Percentiles rank a stretch among this genome's conserved stretches.
phyloP scores from a whole-genome alignment of 139 green algal genomes.

The Zygnema circumcarinatum region DNA sequence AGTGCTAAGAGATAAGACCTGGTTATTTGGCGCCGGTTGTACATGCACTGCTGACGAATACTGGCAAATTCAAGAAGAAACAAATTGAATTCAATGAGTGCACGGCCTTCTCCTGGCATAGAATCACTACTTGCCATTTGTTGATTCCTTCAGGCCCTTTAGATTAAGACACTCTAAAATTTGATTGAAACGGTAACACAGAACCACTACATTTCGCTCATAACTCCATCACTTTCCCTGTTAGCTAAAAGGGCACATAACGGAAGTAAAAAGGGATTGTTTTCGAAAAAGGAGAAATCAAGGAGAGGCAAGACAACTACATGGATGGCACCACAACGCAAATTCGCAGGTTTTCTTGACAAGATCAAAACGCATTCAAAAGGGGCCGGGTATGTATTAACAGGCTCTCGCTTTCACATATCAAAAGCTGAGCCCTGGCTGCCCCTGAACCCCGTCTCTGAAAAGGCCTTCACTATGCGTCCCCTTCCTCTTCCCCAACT shows the following conservation, averaged over 20 bases:
- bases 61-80: background rate
- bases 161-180: background rate
- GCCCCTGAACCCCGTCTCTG: background rate
- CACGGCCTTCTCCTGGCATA: too few species aligned
- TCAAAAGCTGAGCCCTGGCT: background rate
- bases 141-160: too few species aligned
- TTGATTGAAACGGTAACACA: background rate
- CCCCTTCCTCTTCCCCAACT: background rate
- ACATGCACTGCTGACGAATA: too few species aligned
- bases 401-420: background rate
- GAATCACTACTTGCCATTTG: too few species aligned
- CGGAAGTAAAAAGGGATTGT: background rate
- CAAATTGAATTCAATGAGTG: background rate
- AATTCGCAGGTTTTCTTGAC: background rate
- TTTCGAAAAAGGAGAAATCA: too few species aligned
- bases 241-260: too few species aligned
- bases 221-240: too few species aligned
- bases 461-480: background rate
- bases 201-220: too few species aligned
- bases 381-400: background rate
- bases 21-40: too few species aligned
- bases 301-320: background rate
- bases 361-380: background rate
- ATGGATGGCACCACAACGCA: background rate
- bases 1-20: too few species aligned